Base-by-base conservation (phyloP, 768 basidiomycete species). In the Trametopsis cervina region DNA sequence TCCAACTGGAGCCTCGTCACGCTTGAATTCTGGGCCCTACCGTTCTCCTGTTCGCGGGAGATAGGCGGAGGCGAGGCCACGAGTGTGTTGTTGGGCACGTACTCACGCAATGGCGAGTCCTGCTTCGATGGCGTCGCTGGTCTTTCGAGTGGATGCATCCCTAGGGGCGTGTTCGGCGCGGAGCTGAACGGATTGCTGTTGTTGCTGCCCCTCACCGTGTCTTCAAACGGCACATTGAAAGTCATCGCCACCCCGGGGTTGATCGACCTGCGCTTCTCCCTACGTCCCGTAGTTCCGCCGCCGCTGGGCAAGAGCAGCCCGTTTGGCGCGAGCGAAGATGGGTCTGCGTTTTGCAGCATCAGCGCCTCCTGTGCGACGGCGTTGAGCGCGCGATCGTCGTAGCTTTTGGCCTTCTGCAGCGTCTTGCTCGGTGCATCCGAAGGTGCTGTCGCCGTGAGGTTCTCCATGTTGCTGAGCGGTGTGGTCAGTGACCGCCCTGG, bases 191-290 rank as follows among this genome's bases (percentile, higher is more conserved):
- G 61, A 21, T 67, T 67, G 3, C 66, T 66, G 25, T 63, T 55
- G 21, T 53, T 44, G n/a, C n/a, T n/a, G n/a, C n/a, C n/a, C n/a
- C n/a, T n/a, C 15, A 15, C 29, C 15, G 15, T 7, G 29, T 33
- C 29, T 7, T 7, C 15, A 33, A 15, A 15, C 15, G 15, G 15
- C 29, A 15, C 29, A 36, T 57, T 54, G 41, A 47, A 48, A 9
- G 58, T 68, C 51, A 77, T 64, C 5, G 68, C 58, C 38, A 73
- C 60, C 3, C 61, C 70, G 1, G 81, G 80, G 47, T 78, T 80
- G 51, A 81, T 80, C 3, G 80, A 80, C 18, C 73, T 65, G 11
- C 80, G 66, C 39, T 69, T 73, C 21, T 74, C 75, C 0, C 68
- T 64, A 27, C 74, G 69, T 4, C 63, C 63, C 0, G 66, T 42